These are phyloP conservation scores for Cercospora sp. DNA, from an alignment of 2,329 filamentous ascomycete genomes.

Conservation along the genomic window DNA sequence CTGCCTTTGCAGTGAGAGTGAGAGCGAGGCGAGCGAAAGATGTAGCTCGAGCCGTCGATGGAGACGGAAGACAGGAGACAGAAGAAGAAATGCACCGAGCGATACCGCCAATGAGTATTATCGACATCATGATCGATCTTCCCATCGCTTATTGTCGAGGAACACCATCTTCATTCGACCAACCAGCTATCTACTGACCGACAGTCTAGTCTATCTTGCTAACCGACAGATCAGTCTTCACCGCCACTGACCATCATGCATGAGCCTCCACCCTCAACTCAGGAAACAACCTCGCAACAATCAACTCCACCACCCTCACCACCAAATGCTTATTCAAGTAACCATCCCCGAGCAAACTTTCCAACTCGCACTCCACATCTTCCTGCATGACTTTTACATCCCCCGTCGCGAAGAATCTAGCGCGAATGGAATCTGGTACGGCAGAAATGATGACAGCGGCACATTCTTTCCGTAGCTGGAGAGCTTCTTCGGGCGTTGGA, in stretches of 20 bases:
- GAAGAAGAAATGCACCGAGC: not conserved
- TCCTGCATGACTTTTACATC: conserved; percentile 39
- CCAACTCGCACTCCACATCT: conserved; percentile 57
- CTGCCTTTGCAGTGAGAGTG: not conserved
- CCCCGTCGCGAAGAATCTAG: conserved; percentile 45
- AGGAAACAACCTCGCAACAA: conserved; percentile 79
- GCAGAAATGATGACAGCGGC: conserved; percentile 58
- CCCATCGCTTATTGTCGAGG: not conserved
- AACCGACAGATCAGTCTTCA: not conserved
- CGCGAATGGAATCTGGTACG: conserved; percentile 49
- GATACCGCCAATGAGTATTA: not conserved
- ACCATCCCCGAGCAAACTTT: conserved; percentile 68
- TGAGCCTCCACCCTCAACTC: conserved; percentile 57
- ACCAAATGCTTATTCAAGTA: conserved; percentile 94
- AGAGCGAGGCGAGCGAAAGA: not conserved
- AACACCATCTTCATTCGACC: not conserved
- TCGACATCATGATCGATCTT: not conserved
- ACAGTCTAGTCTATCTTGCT: conserved; percentile 46
- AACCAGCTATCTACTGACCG: conserved; percentile 6
- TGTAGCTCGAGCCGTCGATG: not conserved
- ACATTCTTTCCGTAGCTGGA: conserved; percentile 65
- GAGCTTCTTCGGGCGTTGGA: conserved; percentile 61
- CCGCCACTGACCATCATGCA: not conserved
- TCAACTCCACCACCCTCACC: conserved; percentile 76
- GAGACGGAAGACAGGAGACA: not conserved